Evolutionary conservation across 139 green algal genomes (phyloP).

Genomic region (Trebouxia sp.): DNA sequence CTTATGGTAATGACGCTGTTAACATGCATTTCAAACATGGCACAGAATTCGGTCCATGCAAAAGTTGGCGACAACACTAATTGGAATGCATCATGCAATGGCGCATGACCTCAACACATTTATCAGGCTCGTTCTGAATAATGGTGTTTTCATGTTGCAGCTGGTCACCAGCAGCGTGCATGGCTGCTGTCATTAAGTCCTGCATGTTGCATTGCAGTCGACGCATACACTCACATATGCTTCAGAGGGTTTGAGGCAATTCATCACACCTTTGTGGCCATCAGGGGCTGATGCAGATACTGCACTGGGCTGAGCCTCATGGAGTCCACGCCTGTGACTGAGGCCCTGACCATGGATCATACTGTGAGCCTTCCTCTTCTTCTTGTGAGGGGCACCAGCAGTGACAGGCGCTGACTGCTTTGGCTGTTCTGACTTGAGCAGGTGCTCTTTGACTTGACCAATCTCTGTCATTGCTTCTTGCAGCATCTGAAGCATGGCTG

Average conservation of each 20-base stretch:
- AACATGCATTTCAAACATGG: no score
- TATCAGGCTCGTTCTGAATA: no score
- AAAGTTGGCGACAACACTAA: no score
- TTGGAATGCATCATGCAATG: no score
- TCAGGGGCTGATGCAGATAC: not conserved
- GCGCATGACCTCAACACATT: no score
- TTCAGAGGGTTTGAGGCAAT: not conserved
- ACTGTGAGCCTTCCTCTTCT: not conserved
- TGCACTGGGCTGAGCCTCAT: not conserved
- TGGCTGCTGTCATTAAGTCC: no score
- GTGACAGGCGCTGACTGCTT: not conserved
- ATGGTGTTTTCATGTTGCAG: no score
- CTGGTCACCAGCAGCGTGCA: no score
- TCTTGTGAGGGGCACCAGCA: not conserved
- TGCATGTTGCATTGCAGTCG: no score
- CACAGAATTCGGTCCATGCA: no score
- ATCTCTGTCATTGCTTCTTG: not conserved
- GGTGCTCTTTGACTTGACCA: not conserved
- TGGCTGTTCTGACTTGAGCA: not conserved
- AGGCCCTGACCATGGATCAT: not conserved
- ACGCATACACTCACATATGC: no score
- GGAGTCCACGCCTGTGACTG: not conserved
- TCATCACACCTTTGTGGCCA: not conserved
- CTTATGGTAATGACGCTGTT: not conserved
- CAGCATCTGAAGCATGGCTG: not conserved